phyloP scores from a whole-genome alignment of 2,329 filamentous ascomycete species.

The Hymenoscyphus albidus region DNA sequence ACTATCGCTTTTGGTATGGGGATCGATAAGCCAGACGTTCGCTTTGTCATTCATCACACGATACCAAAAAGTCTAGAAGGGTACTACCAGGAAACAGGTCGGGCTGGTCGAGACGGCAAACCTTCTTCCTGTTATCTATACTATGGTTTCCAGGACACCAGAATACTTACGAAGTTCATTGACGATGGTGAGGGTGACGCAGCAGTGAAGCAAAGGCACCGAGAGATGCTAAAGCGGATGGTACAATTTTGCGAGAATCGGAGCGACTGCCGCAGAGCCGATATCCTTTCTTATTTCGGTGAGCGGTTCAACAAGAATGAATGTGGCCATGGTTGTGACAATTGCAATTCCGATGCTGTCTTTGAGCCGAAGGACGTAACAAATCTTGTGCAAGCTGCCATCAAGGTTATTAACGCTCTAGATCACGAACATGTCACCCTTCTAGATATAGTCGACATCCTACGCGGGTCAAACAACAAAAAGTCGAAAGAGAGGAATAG shows the following conservation, averaged over 20 bases:
- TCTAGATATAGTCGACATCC: slow-evolving; percentile 77
- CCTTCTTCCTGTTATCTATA: slow-evolving; percentile 86
- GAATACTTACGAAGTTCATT: slow-evolving; percentile 74
- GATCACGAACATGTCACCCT: slow-evolving; percentile 63
- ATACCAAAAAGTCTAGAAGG: slow-evolving; percentile 94
- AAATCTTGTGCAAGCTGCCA: slow-evolving; percentile 64
- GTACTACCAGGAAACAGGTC: slow-evolving; percentile 97
- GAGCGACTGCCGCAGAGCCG: slow-evolving; percentile 79
- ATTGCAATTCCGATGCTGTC: slow-evolving; percentile 69
- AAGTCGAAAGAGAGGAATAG: slow-evolving; percentile 46
- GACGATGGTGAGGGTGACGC: slow-evolving; percentile 69
- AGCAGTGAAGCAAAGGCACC: slow-evolving; percentile 80
- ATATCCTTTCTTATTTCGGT: slow-evolving; percentile 91
- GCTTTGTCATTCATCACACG: slow-evolving; percentile 91
- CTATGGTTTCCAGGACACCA: slow-evolving; percentile 76
- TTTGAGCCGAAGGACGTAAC: slow-evolving; percentile 76
- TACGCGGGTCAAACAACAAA: slow-evolving; percentile 64
- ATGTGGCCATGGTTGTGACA: slow-evolving; percentile 79
- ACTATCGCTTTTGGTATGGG: slow-evolving; percentile 99
- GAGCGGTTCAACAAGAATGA: slow-evolving; percentile 71
- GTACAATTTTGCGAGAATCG: slow-evolving; percentile 86
- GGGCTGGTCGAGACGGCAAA: slow-evolving; percentile 87
- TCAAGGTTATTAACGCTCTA: slow-evolving; percentile 61
- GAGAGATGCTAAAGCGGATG: slow-evolving; percentile 80
- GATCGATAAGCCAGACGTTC: slow-evolving; percentile 96